Conservation (phyloP, 495 filamentous ascomycete genomes). For the Tuber melanosporum region DNA sequence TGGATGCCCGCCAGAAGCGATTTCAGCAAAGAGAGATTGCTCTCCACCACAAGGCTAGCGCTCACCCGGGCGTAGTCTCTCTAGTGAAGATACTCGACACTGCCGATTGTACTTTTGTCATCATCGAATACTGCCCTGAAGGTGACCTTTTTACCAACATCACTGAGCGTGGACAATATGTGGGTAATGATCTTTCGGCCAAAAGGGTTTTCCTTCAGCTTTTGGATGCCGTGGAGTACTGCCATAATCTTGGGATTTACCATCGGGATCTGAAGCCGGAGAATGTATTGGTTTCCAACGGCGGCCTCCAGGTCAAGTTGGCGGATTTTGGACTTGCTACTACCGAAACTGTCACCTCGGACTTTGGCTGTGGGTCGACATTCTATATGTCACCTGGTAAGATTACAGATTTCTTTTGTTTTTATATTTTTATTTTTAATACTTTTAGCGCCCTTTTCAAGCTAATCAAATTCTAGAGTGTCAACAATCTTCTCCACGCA, state of each 20-base stretch:
- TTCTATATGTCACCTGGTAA: constrained; percentile 99
- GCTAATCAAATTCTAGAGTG: constrained; percentile 62
- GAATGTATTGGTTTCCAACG: constrained; percentile 88
- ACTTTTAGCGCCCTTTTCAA: background rate
- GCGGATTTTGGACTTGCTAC: constrained; percentile 97
- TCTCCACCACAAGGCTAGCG: constrained; percentile 79
- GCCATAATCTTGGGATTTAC: constrained; percentile 90
- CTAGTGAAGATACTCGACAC: constrained; percentile 90
- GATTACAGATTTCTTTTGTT: constrained; percentile 30
- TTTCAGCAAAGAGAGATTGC: constrained; percentile 93
- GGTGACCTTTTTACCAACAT: constrained; percentile 96
- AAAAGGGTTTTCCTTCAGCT: constrained; percentile 89
- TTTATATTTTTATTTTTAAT: background rate
- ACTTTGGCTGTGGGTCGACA: constrained; percentile 96
- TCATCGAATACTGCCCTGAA: constrained; percentile 95
- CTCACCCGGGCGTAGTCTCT: constrained; percentile 88
- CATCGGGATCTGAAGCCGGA: constrained; percentile 97
- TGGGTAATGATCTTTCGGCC: constrained; percentile 85
- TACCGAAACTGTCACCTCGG: constrained; percentile 70
- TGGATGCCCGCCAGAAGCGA: constrained; percentile 77
- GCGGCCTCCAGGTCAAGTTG: constrained; percentile 82
- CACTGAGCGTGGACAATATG: constrained; percentile 86
- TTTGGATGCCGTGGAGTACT: constrained; percentile 93
- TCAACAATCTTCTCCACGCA: constrained; percentile 73
- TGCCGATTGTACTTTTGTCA: constrained; percentile 88